Evolutionary conservation across 148 eudicot species (phyloP).

Genomic region (Beta vulgaris): DNA sequence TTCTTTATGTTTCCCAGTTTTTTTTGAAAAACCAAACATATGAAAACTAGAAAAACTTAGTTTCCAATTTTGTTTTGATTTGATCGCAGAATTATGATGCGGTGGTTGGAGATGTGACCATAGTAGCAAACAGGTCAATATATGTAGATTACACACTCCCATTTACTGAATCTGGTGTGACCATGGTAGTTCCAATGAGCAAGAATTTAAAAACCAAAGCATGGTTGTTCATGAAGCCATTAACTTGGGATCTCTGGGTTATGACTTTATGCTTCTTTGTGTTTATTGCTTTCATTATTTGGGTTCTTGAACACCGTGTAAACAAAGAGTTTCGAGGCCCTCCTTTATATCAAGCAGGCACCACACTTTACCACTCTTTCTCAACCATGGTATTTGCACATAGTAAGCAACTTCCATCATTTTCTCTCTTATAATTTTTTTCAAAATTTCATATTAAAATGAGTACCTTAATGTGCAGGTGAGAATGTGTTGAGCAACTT

Average conservation of each 20-base stretch:
- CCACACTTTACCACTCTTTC: slow-evolving; percentile 26
- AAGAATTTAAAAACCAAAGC: slow-evolving; percentile 5
- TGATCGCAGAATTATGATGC: slow-evolving; percentile 41
- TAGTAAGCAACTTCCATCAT: slow-evolving; percentile 17
- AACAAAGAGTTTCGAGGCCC: slow-evolving; percentile 36
- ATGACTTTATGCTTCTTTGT: slow-evolving; percentile 23
- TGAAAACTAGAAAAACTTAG: too few species aligned
- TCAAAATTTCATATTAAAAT: too few species aligned
- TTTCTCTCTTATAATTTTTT: too few species aligned
- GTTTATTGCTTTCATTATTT: slow-evolving; percentile 27
- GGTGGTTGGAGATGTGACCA: slow-evolving; percentile 53
- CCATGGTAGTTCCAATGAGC: slow-evolving; percentile 25
- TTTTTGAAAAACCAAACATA: too few species aligned
- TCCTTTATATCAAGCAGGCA: slow-evolving; percentile 30
- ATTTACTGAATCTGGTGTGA: slow-evolving; percentile 32
- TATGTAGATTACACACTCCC: slow-evolving; percentile 36
- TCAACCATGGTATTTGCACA: slow-evolving; percentile 39
- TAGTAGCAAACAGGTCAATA: slow-evolving; percentile 37
- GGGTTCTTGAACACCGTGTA: slow-evolving; percentile 31
- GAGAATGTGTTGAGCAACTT: slow-evolving; percentile 29
- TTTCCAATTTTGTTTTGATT: background rate
- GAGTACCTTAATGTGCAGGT: slow-evolving; percentile 24
- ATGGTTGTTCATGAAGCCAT: slow-evolving; percentile 34
- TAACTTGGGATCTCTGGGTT: slow-evolving; percentile 31
- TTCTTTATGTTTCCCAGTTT: background rate